Percentiles rank a stretch among this genome's conserved stretches.
Evolutionary conservation across 2,329 filamentous ascomycete genomes (phyloP).

Genomic region (Venturiaceae sp.): DNA sequence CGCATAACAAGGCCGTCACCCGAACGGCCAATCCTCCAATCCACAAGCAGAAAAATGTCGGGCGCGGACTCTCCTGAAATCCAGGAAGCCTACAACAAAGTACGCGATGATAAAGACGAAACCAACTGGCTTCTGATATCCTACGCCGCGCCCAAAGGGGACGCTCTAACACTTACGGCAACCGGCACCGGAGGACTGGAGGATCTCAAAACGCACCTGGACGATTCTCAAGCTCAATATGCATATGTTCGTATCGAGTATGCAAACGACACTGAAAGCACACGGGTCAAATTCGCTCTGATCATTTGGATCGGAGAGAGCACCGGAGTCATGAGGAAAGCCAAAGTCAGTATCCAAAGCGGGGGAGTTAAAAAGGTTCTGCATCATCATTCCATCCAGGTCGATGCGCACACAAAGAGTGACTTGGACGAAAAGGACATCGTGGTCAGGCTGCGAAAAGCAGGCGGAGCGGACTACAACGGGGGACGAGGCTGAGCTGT

Average conservation of each 20-base stretch:
- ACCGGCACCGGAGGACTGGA: conserved; percentile 52
- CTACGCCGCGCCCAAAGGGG: conserved; percentile 45
- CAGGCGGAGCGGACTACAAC: conserved; percentile 63
- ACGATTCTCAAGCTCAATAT: conserved; percentile 54
- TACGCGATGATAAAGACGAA: conserved; percentile 55
- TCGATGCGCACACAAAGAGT: conserved; percentile 49
- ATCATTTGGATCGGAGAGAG: conserved; percentile 58
- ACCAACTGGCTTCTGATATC: conserved; percentile 61
- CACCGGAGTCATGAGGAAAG: conserved; percentile 61
- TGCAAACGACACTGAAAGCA: conserved; percentile 61
- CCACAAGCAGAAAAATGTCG: not conserved
- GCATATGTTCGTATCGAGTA: conserved; percentile 58
- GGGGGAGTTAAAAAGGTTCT: conserved; percentile 55
- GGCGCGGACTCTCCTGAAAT: conserved; percentile 39
- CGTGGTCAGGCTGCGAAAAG: conserved; percentile 51
- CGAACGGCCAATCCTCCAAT: not conserved
- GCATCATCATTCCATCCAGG: conserved; percentile 54
- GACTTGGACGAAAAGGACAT: conserved; percentile 55
- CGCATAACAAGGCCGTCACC: not conserved
- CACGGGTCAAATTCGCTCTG: conserved; percentile 57
- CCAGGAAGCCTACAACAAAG: conserved; percentile 54
- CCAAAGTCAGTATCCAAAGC: conserved; percentile 57
- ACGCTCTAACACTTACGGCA: conserved; percentile 44
- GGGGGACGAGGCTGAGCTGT: not conserved
- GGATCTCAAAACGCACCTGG: conserved; percentile 48